Percentiles rank a stretch among this genome's conserved stretches.
Evolutionary conservation across 495 filamentous ascomycete species (phyloP).

Genomic region (Daldinia vernicosa): DNA sequence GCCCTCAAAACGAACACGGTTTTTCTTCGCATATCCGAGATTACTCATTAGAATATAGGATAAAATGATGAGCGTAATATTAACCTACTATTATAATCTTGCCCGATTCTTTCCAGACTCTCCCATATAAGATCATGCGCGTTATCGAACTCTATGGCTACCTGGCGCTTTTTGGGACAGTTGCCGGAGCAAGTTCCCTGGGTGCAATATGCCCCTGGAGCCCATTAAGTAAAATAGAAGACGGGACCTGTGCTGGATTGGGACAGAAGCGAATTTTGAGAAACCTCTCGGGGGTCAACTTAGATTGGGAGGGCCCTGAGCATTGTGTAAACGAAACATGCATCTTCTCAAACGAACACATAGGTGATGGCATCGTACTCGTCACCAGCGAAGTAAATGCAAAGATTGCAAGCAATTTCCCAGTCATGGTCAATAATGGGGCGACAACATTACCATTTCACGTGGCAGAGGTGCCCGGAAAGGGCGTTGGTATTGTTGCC

Average conservation of each 20-base stretch:
- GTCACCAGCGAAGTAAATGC: slow-evolving; percentile 47
- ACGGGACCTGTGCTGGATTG: slow-evolving; percentile 2
- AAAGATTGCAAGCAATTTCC: slow-evolving; percentile 33
- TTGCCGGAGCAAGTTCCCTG: neutral
- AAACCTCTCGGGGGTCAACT: neutral
- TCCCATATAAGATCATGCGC: slow-evolving; percentile 22
- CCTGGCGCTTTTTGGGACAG: slow-evolving; percentile 1
- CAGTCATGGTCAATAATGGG: slow-evolving; percentile 18
- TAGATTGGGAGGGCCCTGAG: slow-evolving; percentile 48
- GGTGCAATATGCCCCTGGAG: slow-evolving; percentile 19
- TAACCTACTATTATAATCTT: neutral
- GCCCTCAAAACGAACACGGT: neutral
- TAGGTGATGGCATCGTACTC: slow-evolving; percentile 47
- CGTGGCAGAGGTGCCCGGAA: slow-evolving; percentile 46
- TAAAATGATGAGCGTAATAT: neutral
- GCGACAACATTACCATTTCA: slow-evolving; percentile 39
- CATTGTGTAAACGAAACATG: slow-evolving; percentile 52
- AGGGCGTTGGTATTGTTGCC: slow-evolving; percentile 54
- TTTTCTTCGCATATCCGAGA: neutral
- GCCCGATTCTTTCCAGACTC: neutral
- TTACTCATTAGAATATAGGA: no score
- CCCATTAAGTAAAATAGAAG: neutral
- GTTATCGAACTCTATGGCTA: neutral
- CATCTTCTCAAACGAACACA: slow-evolving; percentile 43
- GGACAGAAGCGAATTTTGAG: neutral